A percentile compares a stretch with the other conserved stretches of the same genome.
Conservation (phyloP, 768 basidiomycete genomes). For the Aureoboletus auriporus region DNA sequence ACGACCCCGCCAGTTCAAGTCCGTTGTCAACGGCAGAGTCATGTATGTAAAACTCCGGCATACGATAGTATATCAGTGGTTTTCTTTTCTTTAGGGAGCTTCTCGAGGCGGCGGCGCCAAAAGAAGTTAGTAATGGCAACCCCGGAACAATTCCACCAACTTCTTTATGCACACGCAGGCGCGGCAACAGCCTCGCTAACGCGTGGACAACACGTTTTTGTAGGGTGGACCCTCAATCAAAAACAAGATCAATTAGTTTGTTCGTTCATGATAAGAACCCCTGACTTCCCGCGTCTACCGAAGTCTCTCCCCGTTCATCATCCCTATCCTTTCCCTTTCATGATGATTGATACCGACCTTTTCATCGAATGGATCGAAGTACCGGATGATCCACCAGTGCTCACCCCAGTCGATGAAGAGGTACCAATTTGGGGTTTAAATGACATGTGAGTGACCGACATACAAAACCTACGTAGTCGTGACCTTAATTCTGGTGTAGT, state of each 20-base stretch:
- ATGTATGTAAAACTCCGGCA: background rate
- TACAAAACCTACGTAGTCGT: background rate
- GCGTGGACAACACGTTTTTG: slow-evolving; percentile 34
- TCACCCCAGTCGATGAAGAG: slow-evolving; percentile 24
- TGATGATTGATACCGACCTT: slow-evolving; percentile 9
- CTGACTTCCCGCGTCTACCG: slow-evolving; percentile 12
- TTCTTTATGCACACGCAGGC: slow-evolving; percentile 12
- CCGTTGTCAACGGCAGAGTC: slow-evolving; percentile 13
- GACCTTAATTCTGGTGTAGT: slow-evolving; percentile 9
- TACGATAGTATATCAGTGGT: slow-evolving; percentile 1
- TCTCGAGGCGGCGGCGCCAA: slow-evolving; percentile 18
- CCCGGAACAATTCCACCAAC: slow-evolving; percentile 20
- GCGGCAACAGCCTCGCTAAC: slow-evolving; percentile 30
- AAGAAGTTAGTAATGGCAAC: slow-evolving; percentile 10
- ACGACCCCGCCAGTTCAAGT: background rate
- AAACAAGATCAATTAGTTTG: slow-evolving; percentile 24
- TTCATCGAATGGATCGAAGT: slow-evolving; percentile 15
- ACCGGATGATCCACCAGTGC: slow-evolving; percentile 12
- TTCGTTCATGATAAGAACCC: slow-evolving; percentile 29
- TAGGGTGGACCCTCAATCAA: slow-evolving; percentile 34
- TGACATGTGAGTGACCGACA: slow-evolving; percentile 16
- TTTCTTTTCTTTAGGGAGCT: slow-evolving; percentile 5
- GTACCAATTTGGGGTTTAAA: slow-evolving; percentile 7
- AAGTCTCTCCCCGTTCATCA: background rate
- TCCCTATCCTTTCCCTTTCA: background rate